Evolutionary conservation across 2,329 filamentous ascomycete genomes (phyloP).

Genomic region (Pseudogymnoascus sp.): DNA sequence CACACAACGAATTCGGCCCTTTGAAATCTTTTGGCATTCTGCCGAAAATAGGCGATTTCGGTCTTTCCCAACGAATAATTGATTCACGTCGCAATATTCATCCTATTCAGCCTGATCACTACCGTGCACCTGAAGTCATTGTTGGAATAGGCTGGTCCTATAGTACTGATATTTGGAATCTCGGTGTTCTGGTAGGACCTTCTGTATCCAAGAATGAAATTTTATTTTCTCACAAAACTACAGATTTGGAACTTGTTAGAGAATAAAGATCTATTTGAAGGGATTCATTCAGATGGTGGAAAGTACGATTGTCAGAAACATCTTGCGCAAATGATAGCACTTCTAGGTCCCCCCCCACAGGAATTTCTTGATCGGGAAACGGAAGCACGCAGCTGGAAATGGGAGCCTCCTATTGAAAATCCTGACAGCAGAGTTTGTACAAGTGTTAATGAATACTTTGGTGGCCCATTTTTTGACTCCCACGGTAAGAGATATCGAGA

Average conservation of each 20-base stretch:
- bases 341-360: constrained; percentile 32
- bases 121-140: constrained; percentile 7
- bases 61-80: constrained; percentile 11
- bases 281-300: constrained; percentile 6
- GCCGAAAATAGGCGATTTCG: constrained; percentile 11
- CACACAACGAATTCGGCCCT: constrained; percentile 17
- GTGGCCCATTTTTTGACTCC: constrained; percentile 28
- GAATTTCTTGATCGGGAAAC: constrained; percentile 27
- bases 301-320: constrained; percentile 31
- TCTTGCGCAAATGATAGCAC: constrained; percentile 35
- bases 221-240: background rate
- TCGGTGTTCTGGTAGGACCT: constrained; percentile 20
- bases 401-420: constrained; percentile 23
- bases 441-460: constrained; percentile 26
- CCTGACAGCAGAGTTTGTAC: constrained; percentile 21
- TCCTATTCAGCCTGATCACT: constrained; percentile 10
- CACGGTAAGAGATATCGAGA: constrained; percentile 10
- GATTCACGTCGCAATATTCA: background rate
- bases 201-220: background rate
- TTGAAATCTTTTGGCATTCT: constrained; percentile 12
- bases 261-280: constrained; percentile 10
- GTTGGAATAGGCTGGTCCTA: constrained; percentile 14
- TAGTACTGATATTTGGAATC: constrained; percentile 22
- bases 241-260: constrained; percentile 15
- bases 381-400: constrained; percentile 27